These are phyloP conservation scores for Botryotinia globosa DNA, from an alignment of 2,329 filamentous ascomycete species.

Conservation along the genomic window DNA sequence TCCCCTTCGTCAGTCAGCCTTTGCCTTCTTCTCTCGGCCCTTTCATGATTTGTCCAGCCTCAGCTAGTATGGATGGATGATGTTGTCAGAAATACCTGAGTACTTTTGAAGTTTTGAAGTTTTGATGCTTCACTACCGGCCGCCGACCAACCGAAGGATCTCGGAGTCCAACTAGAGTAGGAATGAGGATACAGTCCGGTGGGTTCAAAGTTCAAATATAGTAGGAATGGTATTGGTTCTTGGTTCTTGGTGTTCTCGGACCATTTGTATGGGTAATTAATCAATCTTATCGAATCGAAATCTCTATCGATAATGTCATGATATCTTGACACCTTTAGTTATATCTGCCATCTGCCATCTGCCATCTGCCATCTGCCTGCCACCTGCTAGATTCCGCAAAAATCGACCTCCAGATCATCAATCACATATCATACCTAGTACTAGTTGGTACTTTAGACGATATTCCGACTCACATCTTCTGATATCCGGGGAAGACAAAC, in stretches of 20 bases:
- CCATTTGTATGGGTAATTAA: background rate
- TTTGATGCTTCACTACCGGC: background rate
- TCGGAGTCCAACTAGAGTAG: background rate
- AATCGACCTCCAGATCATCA: background rate
- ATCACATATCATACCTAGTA: background rate
- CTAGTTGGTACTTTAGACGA: background rate
- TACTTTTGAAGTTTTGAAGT: background rate
- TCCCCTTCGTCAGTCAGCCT: background rate
- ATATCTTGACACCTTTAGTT: background rate
- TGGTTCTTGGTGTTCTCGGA: background rate
- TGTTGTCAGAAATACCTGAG: background rate
- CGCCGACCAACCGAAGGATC: background rate
- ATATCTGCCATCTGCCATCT: background rate
- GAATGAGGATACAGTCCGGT: background rate
- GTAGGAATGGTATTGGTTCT: background rate
- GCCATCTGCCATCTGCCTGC: background rate
- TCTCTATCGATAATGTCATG: background rate
- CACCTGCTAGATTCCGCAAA: background rate
- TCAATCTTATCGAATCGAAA: conserved; percentile 7
- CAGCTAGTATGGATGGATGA: background rate
- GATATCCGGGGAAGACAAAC: background rate
- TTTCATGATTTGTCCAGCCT: background rate
- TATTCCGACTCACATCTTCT: background rate
- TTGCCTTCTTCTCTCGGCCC: background rate
- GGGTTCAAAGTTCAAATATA: background rate